Base-by-base conservation (phyloP, 176 grass and related monocot genomes). In the Alopecurus myosuroides region DNA sequence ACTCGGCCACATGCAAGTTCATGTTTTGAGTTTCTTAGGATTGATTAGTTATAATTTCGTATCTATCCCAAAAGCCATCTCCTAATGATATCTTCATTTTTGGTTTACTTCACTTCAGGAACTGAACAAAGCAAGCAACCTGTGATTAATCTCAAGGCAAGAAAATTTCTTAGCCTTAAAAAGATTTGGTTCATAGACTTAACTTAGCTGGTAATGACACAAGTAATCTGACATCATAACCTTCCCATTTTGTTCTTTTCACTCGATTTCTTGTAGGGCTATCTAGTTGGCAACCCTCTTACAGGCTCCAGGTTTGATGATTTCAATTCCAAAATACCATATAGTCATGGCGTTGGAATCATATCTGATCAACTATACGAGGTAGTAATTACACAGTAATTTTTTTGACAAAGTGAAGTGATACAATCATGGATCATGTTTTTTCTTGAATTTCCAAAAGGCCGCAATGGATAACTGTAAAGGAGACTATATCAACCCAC, bases 261-360 rank as follows among this genome's bases (percentile, higher is more conserved):
- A 42, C 58, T 17, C 26, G 28, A 61, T 17, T 49, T 2, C 56
- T 83, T 83, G 33, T 19, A 88, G 83, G 90, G 90, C 41, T 91
- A 91, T 63, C 30, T 88, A 18, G 50, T 91, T 82, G 86, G 89
- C 68, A 92, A 85, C 69, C 82, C 89, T 20, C 20, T 49, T 3
- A 88, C 89, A 50, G 86, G 44, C 3, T 23, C 33, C 19, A 56
- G 44, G 13, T 18, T 46, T 49, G 86, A 88, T 78, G 1, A 61
- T 71, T 72, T 35, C 81, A 20, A 30, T 81, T 13, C 60, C 65
- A 35, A 4, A 35, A 35, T 35, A 35, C 34, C 34, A 4, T 35
- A 35, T 35, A 3, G 34, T 35, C 34, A 35, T 35, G 34, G 34
- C 4, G 34, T 35, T 35, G 34, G 34, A 35, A 35, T 35, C 34